Base-by-base conservation (phyloP, 2,329 filamentous ascomycete species). In the Penicillium expansum region DNA sequence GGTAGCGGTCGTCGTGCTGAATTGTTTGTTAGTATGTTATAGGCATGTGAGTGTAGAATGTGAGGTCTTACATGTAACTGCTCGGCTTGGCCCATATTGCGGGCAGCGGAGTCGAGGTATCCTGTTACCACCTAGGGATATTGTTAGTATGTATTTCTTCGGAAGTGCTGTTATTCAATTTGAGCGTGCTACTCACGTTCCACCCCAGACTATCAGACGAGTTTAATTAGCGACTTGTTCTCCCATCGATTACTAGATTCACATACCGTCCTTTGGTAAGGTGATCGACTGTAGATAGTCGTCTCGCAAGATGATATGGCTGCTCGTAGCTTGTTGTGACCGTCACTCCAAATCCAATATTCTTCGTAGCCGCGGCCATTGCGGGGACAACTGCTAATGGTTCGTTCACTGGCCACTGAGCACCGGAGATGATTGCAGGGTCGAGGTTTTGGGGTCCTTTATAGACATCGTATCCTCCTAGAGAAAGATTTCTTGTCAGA, bases 401-500 rank as follows among this genome's bases (percentile, higher is more conserved):
- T 67, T 90, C 86, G 58, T 87, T 88, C n/a, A 89, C 84, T 0
- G 87, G 87, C 81, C 85, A 89, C 70, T 90, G 87, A 0, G 86
- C 84, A 1, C 85, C 87, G 0, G 84, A 83, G 0, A 79, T 69
- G 48, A 88, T 81, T 0, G 85, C 83, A 0, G 86, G 82, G 3
- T 82, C 79, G 3, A 89, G 76, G 58, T 83, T 86, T 4, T 77
- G 72, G 0, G 83, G 83, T 0, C 85, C 82, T 57, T 84, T 84
- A 72, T 88, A 90, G 5, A 89, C 85, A 74, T 90, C 86, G 66
- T 89, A 89, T 6, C 84, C 84, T 4, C 84, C 85, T 72, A 55
- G 24, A 66, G 9, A 32, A 2, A 13, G 16, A 4, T 13, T 0
- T 18, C 11, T 32, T 29, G 5, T 62, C 68, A 32, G 52, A 42